These are phyloP conservation scores for Camelina sativa DNA, from an alignment of 345 rosid species.

Conservation along the genomic window DNA sequence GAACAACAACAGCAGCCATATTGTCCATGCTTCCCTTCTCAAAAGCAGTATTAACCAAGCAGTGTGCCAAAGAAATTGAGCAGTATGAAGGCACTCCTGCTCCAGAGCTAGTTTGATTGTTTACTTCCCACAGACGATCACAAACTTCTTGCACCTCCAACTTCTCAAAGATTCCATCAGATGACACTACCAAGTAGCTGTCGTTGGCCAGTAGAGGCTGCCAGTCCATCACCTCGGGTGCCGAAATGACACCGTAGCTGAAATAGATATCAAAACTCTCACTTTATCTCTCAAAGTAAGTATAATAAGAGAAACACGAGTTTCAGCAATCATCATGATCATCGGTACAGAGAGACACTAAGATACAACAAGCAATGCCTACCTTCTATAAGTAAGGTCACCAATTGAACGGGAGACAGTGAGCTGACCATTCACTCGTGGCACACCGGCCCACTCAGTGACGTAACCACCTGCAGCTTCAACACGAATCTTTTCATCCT, in stretches of 20 bases:
- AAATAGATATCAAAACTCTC: slow-evolving; percentile 24
- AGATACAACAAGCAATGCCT: slow-evolving; percentile 8
- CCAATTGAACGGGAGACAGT: slow-evolving; percentile 95
- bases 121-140: slow-evolving; percentile 73
- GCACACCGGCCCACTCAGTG: slow-evolving; percentile 73
- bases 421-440: slow-evolving; percentile 88
- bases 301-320: slow-evolving; percentile 9
- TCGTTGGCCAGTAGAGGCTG: slow-evolving; percentile 67
- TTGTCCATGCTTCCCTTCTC: slow-evolving; percentile 87
- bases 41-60: slow-evolving; percentile 73
- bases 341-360: slow-evolving; percentile 11
- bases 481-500: slow-evolving; percentile 85
- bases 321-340: slow-evolving; percentile 26
- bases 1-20: slow-evolving; percentile 80
- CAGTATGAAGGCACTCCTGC: slow-evolving; percentile 64
- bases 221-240: slow-evolving; percentile 92
- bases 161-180: slow-evolving; percentile 96
- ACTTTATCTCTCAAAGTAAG: slow-evolving; percentile 19
- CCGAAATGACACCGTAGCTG: slow-evolving; percentile 88
- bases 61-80: slow-evolving; percentile 77
- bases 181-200: slow-evolving; percentile 85
- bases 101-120: slow-evolving; percentile 46
- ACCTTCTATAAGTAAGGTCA: slow-evolving; percentile 52
- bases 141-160: slow-evolving; percentile 78
- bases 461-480: slow-evolving; percentile 95